phyloP scores from a whole-genome alignment of 1,284 basidiomycete species.

The Leccinum huronense region DNA sequence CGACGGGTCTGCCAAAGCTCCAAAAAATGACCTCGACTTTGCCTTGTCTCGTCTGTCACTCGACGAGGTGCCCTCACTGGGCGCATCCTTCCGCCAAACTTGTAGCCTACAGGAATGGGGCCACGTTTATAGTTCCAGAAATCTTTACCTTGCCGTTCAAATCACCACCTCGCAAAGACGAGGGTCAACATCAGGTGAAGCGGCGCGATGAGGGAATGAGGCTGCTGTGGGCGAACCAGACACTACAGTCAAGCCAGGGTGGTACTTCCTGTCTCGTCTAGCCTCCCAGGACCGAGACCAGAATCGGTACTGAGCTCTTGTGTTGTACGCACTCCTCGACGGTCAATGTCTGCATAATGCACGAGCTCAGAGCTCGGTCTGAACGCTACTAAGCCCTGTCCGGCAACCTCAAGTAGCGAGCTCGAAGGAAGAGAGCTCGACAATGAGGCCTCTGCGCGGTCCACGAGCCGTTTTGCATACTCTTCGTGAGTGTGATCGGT shows the following conservation, averaged over 20 bases:
- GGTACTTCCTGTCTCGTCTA: slow-evolving; percentile 51
- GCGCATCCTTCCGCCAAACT: slow-evolving; percentile 73
- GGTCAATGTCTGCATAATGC: slow-evolving; percentile 65
- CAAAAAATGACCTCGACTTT: slow-evolving; percentile 83
- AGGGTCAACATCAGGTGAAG: slow-evolving; percentile 58
- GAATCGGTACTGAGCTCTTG: slow-evolving; percentile 53
- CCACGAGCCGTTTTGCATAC: slow-evolving; percentile 40
- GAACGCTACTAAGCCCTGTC: slow-evolving; percentile 38
- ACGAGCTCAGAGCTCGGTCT: slow-evolving; percentile 77
- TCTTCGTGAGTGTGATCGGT: slow-evolving; percentile 40
- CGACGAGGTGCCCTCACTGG: slow-evolving; percentile 44
- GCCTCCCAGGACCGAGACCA: slow-evolving; percentile 45
- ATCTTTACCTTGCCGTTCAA: slow-evolving; percentile 71
- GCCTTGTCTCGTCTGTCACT: slow-evolving; percentile 82
- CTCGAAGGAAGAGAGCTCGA: slow-evolving; percentile 54
- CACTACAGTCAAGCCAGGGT: slow-evolving; percentile 51
- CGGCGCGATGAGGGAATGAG: slow-evolving; percentile 48
- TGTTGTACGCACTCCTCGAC: slow-evolving; percentile 34
- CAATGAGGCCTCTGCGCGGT: slow-evolving; percentile 54
- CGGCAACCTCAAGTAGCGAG: slow-evolving; percentile 45
- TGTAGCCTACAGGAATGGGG: slow-evolving; percentile 84
- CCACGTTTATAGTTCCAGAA: slow-evolving; percentile 84
- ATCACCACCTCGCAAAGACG: slow-evolving; percentile 34
- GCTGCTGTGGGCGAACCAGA: slow-evolving; percentile 44
- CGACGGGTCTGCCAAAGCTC: slow-evolving; percentile 68